Percentiles rank a stretch among this genome's conserved stretches.
phyloP scores from a whole-genome alignment of 371 early-diverging fungal genomes.

The Mucor piriformis region DNA sequence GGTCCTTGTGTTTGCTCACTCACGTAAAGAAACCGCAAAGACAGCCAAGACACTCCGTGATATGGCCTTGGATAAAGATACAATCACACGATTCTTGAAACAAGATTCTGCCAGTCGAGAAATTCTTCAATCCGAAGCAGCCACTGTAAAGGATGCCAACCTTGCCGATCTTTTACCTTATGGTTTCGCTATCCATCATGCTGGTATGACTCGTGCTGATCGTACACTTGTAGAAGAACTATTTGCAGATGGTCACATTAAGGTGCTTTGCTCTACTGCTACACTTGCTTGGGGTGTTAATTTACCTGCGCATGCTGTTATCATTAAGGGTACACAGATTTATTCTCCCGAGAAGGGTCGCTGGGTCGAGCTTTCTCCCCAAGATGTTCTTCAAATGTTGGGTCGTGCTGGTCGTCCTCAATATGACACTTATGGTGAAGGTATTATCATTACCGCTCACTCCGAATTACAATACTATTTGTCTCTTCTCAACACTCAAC shows the following conservation, averaged over 20 bases:
- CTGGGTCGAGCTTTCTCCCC: constrained; percentile 93
- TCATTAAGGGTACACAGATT: constrained; percentile 99
- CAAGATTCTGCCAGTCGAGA: constrained; percentile 83
- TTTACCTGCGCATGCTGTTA: constrained; percentile 98
- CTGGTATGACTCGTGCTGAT: constrained; percentile 96
- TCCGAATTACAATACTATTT: constrained; percentile 94
- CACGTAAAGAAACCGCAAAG: constrained; percentile 96
- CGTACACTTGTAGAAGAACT: constrained; percentile 94
- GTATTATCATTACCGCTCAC: constrained; percentile 96
- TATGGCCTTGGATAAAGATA: constrained; percentile 87
- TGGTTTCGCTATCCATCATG: constrained; percentile 99
- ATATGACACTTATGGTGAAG: constrained; percentile 96
- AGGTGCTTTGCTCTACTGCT: constrained; percentile 97
- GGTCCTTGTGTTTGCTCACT: constrained; percentile 94
- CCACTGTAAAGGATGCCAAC: constrained; percentile 77
- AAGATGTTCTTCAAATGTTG: constrained; percentile 98
- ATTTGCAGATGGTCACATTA: constrained; percentile 91
- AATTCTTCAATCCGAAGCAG: constrained; percentile 83
- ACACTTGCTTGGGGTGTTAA: constrained; percentile 99
- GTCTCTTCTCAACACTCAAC: constrained; percentile 90
- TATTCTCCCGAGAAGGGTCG: constrained; percentile 95
- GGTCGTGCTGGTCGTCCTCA: constrained; percentile 99
- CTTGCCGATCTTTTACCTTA: constrained; percentile 90
- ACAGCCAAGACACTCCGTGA: constrained; percentile 92
- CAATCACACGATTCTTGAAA: constrained; percentile 77